Base-by-base conservation (phyloP, 139 green algal genomes). In the Dunaliella sp. region DNA sequence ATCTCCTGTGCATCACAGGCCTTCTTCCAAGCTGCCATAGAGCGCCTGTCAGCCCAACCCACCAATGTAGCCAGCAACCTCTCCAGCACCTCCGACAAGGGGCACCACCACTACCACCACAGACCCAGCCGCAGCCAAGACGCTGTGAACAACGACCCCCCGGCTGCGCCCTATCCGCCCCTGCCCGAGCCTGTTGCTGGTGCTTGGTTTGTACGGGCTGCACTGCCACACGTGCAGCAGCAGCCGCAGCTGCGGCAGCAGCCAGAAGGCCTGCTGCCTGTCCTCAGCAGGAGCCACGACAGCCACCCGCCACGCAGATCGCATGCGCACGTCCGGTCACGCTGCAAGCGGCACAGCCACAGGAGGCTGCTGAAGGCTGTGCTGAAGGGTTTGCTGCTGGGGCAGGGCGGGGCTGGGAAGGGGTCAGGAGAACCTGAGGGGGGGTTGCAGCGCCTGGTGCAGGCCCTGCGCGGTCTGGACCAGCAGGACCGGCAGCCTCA, bases 201-300 rank as follows among this genome's bases (percentile, higher is more conserved):
- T 2, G 76, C 76, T n/a, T 81, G 76, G 76, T 81, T 81, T 37
- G 76, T 81, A 24, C 30, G 76, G 2, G 76, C 76, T 81, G 76
- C 76, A 28, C 76, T 28, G 76, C 7, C n/a, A 12, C 7, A 65
- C 48, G 48, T 65, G 48, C 48, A 65, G 48, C 48, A 65, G 48
- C 48, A 65, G 48, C 48, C 48, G 48, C 48, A 65, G 48, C 48
- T 65, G 48, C 48, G 48, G 48, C 48, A 65, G 48, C 48, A 65
- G 48, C 48, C 48, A 26, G 48, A 65, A 16, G 48, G 48, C 7
- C 48, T 65, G 48, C 48, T 65, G 48, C 48, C 48, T 65, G 48
- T 65, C 7, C 48, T 65, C 7, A 7, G 48, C 48, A 7, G 16
- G 48, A 7, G 7, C 48, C 48, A 65, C 48, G 16, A 7, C 48